Evolutionary conservation across 805 yeast genomes (phyloP).

Genomic region (Saccharomycopsis synnaedendra): DNA sequence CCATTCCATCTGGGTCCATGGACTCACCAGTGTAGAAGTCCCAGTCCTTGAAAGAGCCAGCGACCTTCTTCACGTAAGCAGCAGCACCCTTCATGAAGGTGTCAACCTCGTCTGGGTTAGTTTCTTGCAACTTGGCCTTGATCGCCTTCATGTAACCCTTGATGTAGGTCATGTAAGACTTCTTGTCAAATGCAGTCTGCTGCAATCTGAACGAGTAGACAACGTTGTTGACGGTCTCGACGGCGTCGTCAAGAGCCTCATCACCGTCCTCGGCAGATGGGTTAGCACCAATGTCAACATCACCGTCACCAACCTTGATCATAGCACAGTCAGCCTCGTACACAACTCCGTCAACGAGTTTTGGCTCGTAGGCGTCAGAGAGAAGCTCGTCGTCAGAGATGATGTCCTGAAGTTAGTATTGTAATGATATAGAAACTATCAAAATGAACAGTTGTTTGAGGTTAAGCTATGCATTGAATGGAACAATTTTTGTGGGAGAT

Average conservation of each 20-base stretch:
- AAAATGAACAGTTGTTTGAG: too few species aligned
- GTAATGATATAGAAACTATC: not conserved
- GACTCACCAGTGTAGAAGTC: conserved; percentile 99
- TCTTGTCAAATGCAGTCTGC: conserved; percentile 94
- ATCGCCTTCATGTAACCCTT: conserved; percentile 98
- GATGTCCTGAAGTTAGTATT: conserved; percentile 46
- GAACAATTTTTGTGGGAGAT: not conserved
- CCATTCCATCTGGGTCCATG: conserved; percentile 99
- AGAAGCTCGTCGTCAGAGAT: conserved; percentile 91
- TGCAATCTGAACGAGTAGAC: conserved; percentile 98
- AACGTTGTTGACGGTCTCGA: conserved; percentile 92
- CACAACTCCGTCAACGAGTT: conserved; percentile 79
- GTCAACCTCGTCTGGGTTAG: conserved; percentile 77
- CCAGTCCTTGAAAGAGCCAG: conserved; percentile 96
- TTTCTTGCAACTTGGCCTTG: conserved; percentile 84
- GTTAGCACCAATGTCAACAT: conserved; percentile 98
- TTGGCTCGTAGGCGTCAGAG: conserved; percentile 93
- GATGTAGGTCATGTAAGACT: conserved; percentile 92
- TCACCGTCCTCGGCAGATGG: conserved; percentile 96
- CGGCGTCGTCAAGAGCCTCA: conserved; percentile 74
- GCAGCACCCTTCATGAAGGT: conserved; percentile 96
- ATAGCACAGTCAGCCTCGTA: conserved; percentile 94
- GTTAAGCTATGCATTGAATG: too few species aligned
- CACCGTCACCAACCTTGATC: conserved; percentile 75
- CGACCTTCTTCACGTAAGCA: conserved; percentile 90